These are phyloP conservation scores for Knufia fluminis DNA, from an alignment of 2,329 filamentous ascomycete species.

Conservation along the genomic window DNA sequence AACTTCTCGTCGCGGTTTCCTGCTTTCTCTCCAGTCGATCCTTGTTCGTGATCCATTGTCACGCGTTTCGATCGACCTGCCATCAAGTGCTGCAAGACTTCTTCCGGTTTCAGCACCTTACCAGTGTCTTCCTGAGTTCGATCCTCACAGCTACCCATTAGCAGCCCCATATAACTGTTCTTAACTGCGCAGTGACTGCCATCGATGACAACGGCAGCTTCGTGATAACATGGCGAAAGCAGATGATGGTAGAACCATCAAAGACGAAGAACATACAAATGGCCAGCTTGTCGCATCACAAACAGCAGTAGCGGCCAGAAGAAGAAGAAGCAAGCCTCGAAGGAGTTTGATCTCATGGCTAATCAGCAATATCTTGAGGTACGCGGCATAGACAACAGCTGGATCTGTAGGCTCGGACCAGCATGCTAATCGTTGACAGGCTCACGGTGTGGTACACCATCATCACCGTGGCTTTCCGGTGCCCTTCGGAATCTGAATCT, in stretches of 20 bases:
- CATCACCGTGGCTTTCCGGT: constrained; percentile 70
- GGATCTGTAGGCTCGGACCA: background rate
- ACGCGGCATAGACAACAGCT: constrained; percentile 19
- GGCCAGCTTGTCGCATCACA: constrained; percentile 2
- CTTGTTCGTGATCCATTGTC: background rate
- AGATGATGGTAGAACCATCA: constrained; percentile 13
- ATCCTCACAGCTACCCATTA: background rate
- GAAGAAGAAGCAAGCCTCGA: constrained; percentile 7
- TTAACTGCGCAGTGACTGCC: background rate
- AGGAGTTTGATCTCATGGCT: constrained; percentile 19
- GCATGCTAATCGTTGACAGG: constrained; percentile 36
- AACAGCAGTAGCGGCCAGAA: background rate
- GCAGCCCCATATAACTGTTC: background rate
- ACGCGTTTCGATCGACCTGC: background rate
- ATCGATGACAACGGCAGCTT: background rate
- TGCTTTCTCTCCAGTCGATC: background rate
- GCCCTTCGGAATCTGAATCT: constrained; percentile 59
- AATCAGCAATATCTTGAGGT: constrained; percentile 49
- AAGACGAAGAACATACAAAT: constrained; percentile 8
- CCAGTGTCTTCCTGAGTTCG: background rate
- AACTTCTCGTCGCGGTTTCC: background rate
- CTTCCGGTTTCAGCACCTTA: background rate
- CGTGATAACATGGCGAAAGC: constrained; percentile 15
- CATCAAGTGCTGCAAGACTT: background rate
- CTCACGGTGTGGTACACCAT: constrained; percentile 79